Base-by-base conservation (phyloP, 108 stramenopile genomes). In the Cyclotella atomus region DNA sequence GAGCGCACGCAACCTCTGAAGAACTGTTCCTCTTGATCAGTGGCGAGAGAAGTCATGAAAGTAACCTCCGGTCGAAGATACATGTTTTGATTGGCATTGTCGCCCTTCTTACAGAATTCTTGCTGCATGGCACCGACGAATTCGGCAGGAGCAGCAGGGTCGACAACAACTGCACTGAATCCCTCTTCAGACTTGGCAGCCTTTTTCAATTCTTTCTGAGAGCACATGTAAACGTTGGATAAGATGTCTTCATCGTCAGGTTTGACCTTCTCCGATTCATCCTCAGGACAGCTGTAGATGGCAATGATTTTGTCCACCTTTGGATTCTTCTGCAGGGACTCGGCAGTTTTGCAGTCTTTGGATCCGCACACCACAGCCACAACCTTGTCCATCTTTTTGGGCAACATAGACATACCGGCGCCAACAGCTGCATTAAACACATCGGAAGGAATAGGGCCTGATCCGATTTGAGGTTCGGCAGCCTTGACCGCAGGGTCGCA, bases 371-470 rank as follows among this genome's bases (percentile, higher is more conserved):
- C 25, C 8, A 82, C 73, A 27, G 70, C 81, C 32, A 75, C 50
- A n/a, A 82, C 74, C 73, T 75, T 82, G 38, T 82, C 81, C 65
- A 70, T 82, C 63, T 75, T 82, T 65, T 82, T 75, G 2, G 73
- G 81, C 38, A 75, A 55, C 64, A 82, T 69, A 7, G 43, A 49
- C 59, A 71, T 52, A 60, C 73, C 60, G 2, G 57, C 55, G 47
- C 54, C 56, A 21, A 75, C 70, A 20, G 70, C 74, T 19, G 73
- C 65, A 70, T 70, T 66, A 41, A 75, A 82, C 1, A 68, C 67
- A 0, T 75, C 60, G 30, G 64, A 43, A 38, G 68, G 69, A 30
- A 75, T 82, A 24, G 74, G 81, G n/a, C 81, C 73, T 47, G 70
- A 21, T 9, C 74, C 81, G 53, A 69, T 54, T 61, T 80, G 71